Evolutionary conservation across 208 protist species (phyloP).

Genomic region (Trypanosoma lewisi): DNA sequence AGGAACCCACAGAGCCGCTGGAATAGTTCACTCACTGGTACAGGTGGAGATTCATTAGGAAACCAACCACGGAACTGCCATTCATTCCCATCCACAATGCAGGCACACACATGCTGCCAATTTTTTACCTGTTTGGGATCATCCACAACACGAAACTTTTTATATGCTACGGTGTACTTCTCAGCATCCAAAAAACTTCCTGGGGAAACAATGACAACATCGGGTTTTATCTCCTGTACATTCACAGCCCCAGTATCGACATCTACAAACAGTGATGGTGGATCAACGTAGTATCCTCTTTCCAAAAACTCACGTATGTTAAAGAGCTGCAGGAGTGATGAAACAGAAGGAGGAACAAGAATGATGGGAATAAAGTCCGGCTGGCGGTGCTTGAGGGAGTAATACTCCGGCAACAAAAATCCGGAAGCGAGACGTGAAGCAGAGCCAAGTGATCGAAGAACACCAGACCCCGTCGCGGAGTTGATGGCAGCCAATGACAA

Average conservation of each 20-base stretch:
- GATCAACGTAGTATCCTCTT: slow-evolving; percentile 74
- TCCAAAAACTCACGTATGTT: slow-evolving; percentile 85
- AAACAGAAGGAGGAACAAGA: slow-evolving; percentile 64
- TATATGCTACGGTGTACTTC: slow-evolving; percentile 66
- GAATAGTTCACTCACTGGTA: slow-evolving; percentile 69
- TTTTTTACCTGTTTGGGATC: slow-evolving; percentile 65
- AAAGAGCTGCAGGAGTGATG: slow-evolving; percentile 75
- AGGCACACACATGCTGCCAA: slow-evolving; percentile 86
- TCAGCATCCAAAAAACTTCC: slow-evolving; percentile 70
- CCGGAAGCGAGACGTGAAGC: slow-evolving; percentile 49
- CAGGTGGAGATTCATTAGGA: slow-evolving; percentile 32
- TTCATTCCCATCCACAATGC: slow-evolving; percentile 69
- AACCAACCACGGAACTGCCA: slow-evolving; percentile 83
- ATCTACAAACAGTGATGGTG: slow-evolving; percentile 69
- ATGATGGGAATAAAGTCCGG: slow-evolving; percentile 87
- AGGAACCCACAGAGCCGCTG: slow-evolving; percentile 71
- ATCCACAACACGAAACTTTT: slow-evolving; percentile 77
- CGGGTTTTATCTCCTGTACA: slow-evolving; percentile 69
- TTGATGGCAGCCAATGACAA: background rate
- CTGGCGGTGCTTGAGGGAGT: slow-evolving; percentile 37
- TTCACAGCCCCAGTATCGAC: slow-evolving; percentile 61
- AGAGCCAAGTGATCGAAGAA: slow-evolving; percentile 30
- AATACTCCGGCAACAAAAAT: slow-evolving; percentile 40
- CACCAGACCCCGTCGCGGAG: background rate
- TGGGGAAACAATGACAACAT: slow-evolving; percentile 62